These are phyloP conservation scores for Jaminaea rosea DNA, from an alignment of 1,284 basidiomycete genomes.

Conservation along the genomic window DNA sequence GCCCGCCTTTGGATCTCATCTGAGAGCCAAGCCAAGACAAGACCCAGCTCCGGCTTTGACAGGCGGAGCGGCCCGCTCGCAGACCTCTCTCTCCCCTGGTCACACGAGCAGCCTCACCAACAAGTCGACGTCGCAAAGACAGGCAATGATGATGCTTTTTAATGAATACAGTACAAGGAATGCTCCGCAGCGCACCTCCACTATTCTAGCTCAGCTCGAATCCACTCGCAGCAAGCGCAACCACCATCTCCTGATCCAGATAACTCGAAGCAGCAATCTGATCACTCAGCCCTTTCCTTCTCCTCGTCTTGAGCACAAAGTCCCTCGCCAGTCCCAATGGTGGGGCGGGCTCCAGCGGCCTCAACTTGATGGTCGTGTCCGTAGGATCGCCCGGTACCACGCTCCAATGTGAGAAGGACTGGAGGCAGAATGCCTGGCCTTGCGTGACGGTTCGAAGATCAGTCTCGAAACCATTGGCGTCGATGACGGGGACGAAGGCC, in stretches of 20 bases:
- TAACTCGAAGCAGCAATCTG: conserved; percentile 28
- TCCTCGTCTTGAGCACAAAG: conserved; percentile 86
- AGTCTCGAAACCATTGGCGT: conserved; percentile 97
- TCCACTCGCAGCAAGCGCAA: conserved; percentile 27
- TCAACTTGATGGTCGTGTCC: conserved; percentile 85
- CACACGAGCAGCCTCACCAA: too few relatives aligned
- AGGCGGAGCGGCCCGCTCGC: too few relatives aligned
- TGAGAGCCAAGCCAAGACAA: too few relatives aligned
- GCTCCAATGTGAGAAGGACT: conserved; percentile 96
- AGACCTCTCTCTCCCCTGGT: too few relatives aligned
- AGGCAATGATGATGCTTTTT: too few relatives aligned
- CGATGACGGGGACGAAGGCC: conserved; percentile 93
- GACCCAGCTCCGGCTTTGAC: too few relatives aligned
- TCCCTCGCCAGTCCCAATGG: conserved; percentile 70
- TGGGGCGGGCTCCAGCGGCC: conserved; percentile 91
- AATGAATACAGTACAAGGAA: too few relatives aligned
- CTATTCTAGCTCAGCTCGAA: conserved; percentile 5
- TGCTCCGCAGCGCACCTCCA: too few relatives aligned
- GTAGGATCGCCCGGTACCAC: conserved; percentile 96
- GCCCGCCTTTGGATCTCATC: too few relatives aligned
- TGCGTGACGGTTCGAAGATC: conserved; percentile 93
- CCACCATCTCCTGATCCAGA: conserved; percentile 41
- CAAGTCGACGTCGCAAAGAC: too few relatives aligned
- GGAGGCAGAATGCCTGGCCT: conserved; percentile 92
- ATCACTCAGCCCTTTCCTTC: conserved; percentile 63